phyloP scores from a whole-genome alignment of 2,329 filamentous ascomycete genomes.

The Epichloe glyceriae region DNA sequence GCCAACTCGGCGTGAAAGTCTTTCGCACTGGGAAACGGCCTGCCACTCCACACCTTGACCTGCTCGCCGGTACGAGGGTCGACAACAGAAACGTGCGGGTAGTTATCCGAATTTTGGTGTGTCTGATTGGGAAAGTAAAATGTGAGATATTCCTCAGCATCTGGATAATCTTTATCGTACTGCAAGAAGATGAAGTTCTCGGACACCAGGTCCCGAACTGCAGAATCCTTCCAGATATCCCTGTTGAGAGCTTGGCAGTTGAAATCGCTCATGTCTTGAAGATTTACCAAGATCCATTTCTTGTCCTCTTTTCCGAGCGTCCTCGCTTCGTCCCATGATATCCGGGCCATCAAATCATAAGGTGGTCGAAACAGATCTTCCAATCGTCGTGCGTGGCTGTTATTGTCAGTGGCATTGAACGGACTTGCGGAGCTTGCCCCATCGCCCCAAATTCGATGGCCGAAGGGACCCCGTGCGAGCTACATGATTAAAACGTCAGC shows the following conservation, averaged over 20 bases:
- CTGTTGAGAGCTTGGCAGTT: slow-evolving; percentile 89
- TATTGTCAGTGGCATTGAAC: slow-evolving; percentile 30
- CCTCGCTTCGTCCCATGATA: slow-evolving; percentile 74
- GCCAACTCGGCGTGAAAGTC: slow-evolving; percentile 87
- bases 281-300: slow-evolving; percentile 93
- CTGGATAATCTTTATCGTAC: slow-evolving; percentile 73
- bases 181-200: slow-evolving; percentile 96
- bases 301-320: slow-evolving; percentile 73
- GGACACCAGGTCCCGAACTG: slow-evolving; percentile 64
- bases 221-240: slow-evolving; percentile 85
- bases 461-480: slow-evolving; percentile 21
- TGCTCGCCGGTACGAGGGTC: slow-evolving; percentile 94
- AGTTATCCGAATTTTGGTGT: slow-evolving; percentile 75
- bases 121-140: slow-evolving; percentile 69
- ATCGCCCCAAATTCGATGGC: slow-evolving; percentile 26
- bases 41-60: slow-evolving; percentile 89
- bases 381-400: slow-evolving; percentile 59
- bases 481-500: neutral
- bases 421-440: slow-evolving; percentile 10
- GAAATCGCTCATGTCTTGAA: slow-evolving; percentile 88
- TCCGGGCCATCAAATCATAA: slow-evolving; percentile 71
- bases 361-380: slow-evolving; percentile 89
- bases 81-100: slow-evolving; percentile 90
- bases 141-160: slow-evolving; percentile 68
- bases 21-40: slow-evolving; percentile 57